phyloP scores from a whole-genome alignment of 1,139 yeast species.

The Hyphopichia wangnamkhiaoensis region DNA sequence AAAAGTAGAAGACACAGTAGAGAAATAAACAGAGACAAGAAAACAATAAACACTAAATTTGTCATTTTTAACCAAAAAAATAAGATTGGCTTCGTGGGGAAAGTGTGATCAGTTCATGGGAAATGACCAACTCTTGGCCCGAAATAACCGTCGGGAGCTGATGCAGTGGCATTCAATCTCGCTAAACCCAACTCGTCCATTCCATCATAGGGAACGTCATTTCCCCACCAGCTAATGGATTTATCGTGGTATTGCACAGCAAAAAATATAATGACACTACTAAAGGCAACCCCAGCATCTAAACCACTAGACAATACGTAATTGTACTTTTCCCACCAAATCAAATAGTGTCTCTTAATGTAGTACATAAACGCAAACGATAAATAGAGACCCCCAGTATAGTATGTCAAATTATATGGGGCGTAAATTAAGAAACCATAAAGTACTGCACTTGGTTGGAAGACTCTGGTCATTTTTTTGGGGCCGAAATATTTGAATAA shows the following conservation, averaged over 20 bases:
- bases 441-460: slow-evolving; percentile 46
- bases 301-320: slow-evolving; percentile 53
- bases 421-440: slow-evolving; percentile 40
- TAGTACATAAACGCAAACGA: slow-evolving; percentile 48
- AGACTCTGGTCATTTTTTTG: slow-evolving; percentile 23
- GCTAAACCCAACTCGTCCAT: slow-evolving; percentile 38
- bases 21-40: too few species aligned
- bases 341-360: slow-evolving; percentile 42
- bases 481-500: slow-evolving; percentile 40
- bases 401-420: slow-evolving; percentile 54
- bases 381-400: slow-evolving; percentile 43
- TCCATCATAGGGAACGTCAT: slow-evolving; percentile 42
- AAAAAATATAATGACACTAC: slow-evolving; percentile 54
- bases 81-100: too few species aligned
- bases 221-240: slow-evolving; percentile 61
- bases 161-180: slow-evolving; percentile 15
- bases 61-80: too few species aligned
- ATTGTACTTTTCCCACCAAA: slow-evolving; percentile 63
- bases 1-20: too few species aligned
- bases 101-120: slow-evolving; percentile 39
- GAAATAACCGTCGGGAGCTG: slow-evolving; percentile 44
- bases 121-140: slow-evolving; percentile 42
- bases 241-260: slow-evolving; percentile 48
- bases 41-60: too few species aligned
- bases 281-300: slow-evolving; percentile 54